A percentile compares a stretch with the other conserved stretches of the same genome.
phyloP scores from a whole-genome alignment of 2,329 filamentous ascomycete genomes.

The Metarhizium album region DNA sequence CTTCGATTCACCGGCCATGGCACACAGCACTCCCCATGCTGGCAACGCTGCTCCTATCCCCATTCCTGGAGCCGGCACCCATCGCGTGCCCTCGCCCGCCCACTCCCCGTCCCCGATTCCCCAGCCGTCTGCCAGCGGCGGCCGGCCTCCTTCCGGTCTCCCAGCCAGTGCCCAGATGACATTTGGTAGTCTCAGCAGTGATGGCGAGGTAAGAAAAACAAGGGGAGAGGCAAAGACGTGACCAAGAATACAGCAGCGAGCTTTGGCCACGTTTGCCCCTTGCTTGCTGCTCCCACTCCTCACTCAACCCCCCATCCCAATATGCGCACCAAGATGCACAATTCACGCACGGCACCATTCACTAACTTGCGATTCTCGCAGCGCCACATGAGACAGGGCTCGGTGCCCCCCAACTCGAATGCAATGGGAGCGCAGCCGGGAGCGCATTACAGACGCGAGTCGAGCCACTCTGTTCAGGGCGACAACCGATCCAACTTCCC shows the following conservation, averaged over 20 bases:
- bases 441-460: conserved; percentile 72
- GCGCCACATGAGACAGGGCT: conserved; percentile 60
- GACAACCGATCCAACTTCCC: conserved; percentile 41
- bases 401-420: conserved; percentile 50
- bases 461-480: conserved; percentile 65
- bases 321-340: not conserved
- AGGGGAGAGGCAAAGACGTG: not conserved
- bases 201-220: conserved; percentile 60
- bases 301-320: not conserved
- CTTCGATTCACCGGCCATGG: conserved; percentile 58
- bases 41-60: conserved; percentile 44
- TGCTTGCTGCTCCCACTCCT: not conserved
- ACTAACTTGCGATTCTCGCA: conserved; percentile 20
- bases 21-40: conserved; percentile 56
- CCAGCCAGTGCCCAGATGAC: conserved; percentile 56
- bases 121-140: conserved; percentile 71
- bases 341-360: not conserved
- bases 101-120: conserved; percentile 91
- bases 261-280: not conserved
- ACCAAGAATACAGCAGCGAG: too few species aligned
- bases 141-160: conserved; percentile 70
- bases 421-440: conserved; percentile 54
- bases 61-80: conserved; percentile 49
- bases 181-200: conserved; percentile 75
- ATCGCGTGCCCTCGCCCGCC: conserved; percentile 70